These are phyloP conservation scores for Artomyces pyxidatus DNA, from an alignment of 768 basidiomycete genomes.

Conservation along the genomic window DNA sequence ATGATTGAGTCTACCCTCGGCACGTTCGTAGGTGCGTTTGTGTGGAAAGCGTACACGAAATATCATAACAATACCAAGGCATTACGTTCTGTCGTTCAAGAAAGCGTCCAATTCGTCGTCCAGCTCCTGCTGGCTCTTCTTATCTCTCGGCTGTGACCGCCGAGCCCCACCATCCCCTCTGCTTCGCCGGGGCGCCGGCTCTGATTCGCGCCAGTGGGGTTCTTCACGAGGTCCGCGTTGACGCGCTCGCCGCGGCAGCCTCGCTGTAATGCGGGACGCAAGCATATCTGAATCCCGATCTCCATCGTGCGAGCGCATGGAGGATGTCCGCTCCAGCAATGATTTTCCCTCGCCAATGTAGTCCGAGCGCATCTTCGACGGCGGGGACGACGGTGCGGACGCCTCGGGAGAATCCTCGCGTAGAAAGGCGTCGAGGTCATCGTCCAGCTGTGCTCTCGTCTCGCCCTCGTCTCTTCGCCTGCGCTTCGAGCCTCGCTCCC, in stretches of 20 bases:
- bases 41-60: no score
- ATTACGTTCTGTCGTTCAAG: constrained; percentile 32
- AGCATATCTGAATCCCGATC: constrained; percentile 22
- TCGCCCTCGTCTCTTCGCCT: constrained; percentile 28
- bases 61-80: not conserved
- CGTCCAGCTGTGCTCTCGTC: constrained; percentile 42
- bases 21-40: no score
- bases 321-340: constrained; percentile 48
- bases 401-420: constrained; percentile 32
- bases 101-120: constrained; percentile 82
- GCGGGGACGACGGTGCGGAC: constrained; percentile 26
- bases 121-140: constrained; percentile 65
- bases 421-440: constrained; percentile 64
- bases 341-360: constrained; percentile 45
- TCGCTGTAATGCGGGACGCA: constrained; percentile 38
- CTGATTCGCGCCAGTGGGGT: constrained; percentile 1
- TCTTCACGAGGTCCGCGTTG: constrained; percentile 19
- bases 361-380: constrained; percentile 64
- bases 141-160: constrained; percentile 31
- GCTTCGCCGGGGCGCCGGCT: constrained; percentile 7
- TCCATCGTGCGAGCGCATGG: constrained; percentile 31
- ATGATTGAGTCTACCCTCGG: no score
- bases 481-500: constrained; percentile 21
- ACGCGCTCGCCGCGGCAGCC: constrained; percentile 35
- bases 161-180: constrained; percentile 17